A percentile compares a stretch with the other conserved stretches of the same genome.
Conservation (phyloP, 2,329 filamentous ascomycete species). For the Onygena corvina region DNA sequence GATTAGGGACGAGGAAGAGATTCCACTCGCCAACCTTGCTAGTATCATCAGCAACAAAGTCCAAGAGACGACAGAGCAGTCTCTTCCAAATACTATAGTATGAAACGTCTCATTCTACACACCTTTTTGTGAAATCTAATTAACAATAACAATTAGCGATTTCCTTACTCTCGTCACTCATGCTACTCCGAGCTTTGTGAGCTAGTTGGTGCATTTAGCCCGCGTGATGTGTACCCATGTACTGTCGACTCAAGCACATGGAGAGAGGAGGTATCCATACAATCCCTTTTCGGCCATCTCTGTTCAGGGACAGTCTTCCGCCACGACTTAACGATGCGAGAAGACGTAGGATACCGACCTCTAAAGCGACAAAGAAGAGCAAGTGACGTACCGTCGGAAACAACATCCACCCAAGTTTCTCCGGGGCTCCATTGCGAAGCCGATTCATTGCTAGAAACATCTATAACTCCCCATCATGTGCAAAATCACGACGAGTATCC, state of each 20-base stretch:
- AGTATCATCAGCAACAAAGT: constrained; percentile 23
- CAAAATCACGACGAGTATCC: not conserved
- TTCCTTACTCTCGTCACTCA: constrained; percentile 83
- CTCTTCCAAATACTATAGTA: constrained; percentile 27
- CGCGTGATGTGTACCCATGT: constrained; percentile 70
- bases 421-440: not conserved
- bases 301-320: constrained; percentile 52
- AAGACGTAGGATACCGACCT: constrained; percentile 14
- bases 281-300: constrained; percentile 56
- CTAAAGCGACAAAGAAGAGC: constrained; percentile 10
- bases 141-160: constrained; percentile 34
- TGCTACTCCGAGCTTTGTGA: constrained; percentile 68
- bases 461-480: not conserved
- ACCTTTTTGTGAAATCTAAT: not conserved
- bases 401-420: constrained; percentile 12
- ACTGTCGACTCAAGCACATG: constrained; percentile 56
- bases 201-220: constrained; percentile 55
- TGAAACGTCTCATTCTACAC: constrained; percentile 8
- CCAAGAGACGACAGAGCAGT: constrained; percentile 7
- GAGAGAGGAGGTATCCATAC: constrained; percentile 52
- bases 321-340: constrained; percentile 53
- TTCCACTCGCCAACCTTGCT: constrained; percentile 28
- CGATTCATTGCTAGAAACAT: not conserved
- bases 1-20: constrained; percentile 27
- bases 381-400: constrained; percentile 9